Evolutionary conservation across 257 asterid species (phyloP).

Genomic region (Solanum neorickii): DNA sequence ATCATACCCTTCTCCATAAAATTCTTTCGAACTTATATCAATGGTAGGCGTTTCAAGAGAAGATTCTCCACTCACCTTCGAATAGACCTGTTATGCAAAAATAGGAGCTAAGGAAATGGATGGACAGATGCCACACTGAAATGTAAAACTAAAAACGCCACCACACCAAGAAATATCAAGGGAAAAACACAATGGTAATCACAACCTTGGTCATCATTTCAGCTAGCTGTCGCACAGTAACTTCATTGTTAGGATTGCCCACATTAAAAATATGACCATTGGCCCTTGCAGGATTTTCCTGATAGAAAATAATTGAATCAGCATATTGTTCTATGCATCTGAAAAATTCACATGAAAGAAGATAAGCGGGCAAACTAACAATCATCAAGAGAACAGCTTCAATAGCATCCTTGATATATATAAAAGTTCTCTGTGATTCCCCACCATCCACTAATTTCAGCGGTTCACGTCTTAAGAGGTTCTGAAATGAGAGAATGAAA

Average conservation of each 20-base stretch:
- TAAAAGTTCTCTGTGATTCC: conserved; percentile 82
- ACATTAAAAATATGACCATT: conserved; percentile 87
- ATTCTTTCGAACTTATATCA: conserved; percentile 83
- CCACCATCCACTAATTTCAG: conserved; percentile 97
- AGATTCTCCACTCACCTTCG: conserved; percentile 78
- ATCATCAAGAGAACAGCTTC: conserved; percentile 92
- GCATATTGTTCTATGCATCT: neutral
- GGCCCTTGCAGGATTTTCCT: conserved; percentile 94
- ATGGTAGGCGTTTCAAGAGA: conserved; percentile 56
- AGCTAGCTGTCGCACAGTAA: conserved; percentile 91
- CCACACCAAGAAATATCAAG: neutral
- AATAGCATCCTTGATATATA: conserved; percentile 87
- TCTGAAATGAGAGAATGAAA: conserved; percentile 25
- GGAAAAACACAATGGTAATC: neutral
- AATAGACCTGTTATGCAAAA: conserved; percentile 44
- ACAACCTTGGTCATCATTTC: conserved; percentile 92
- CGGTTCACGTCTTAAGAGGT: conserved; percentile 78
- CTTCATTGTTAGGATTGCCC: conserved; percentile 95
- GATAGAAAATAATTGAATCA: conserved; percentile 12
- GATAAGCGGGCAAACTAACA: conserved; percentile 30
- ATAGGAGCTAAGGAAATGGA: neutral
- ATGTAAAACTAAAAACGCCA: neutral
- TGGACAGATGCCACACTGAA: neutral
- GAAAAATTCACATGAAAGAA: neutral
- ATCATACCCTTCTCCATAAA: conserved; percentile 92